These are phyloP conservation scores for Simplicillium sp. DNA, from an alignment of 2,329 filamentous ascomycete genomes.

Conservation along the genomic window DNA sequence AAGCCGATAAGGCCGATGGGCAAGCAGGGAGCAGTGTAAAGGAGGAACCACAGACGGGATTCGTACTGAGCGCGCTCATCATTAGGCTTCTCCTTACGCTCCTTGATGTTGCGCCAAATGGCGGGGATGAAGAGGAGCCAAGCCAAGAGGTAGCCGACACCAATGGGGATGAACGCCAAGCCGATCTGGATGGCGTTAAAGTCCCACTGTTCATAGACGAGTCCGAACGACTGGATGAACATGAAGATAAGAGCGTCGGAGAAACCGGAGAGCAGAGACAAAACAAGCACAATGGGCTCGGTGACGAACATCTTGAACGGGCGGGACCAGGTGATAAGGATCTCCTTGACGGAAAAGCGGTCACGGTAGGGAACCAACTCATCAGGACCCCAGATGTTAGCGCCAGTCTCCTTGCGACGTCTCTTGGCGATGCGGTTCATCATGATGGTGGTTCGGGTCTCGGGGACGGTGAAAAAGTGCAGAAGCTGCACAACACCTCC, in stretches of 20 bases:
- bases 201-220: constrained; percentile 60
- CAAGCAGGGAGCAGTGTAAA: constrained; percentile 51
- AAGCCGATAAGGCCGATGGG: constrained; percentile 63
- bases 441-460: constrained; percentile 68
- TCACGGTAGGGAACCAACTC: constrained; percentile 55
- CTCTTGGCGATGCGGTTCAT: constrained; percentile 73
- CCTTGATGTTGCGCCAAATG: constrained; percentile 42
- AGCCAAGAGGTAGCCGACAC: constrained; percentile 55
- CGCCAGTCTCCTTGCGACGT: constrained; percentile 48
- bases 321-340: constrained; percentile 47
- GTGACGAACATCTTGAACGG: constrained; percentile 66
- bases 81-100: constrained; percentile 38
- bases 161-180: constrained; percentile 55
- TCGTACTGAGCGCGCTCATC: constrained; percentile 59
- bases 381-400: constrained; percentile 62
- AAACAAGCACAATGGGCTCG: constrained; percentile 62
- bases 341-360: constrained; percentile 48
- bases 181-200: constrained; percentile 49
- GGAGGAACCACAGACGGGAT: constrained; percentile 54
- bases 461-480: constrained; percentile 63
- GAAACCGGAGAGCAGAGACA: constrained; percentile 65
- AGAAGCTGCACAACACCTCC: constrained; percentile 58
- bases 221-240: constrained; percentile 61
- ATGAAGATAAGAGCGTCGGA: constrained; percentile 70
- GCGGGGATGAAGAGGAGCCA: constrained; percentile 51